Evolutionary conservation across 305 asterid genomes (phyloP), one percentile per base, ranked within the genome.

Genomic region (Galium porrigens): DNA sequence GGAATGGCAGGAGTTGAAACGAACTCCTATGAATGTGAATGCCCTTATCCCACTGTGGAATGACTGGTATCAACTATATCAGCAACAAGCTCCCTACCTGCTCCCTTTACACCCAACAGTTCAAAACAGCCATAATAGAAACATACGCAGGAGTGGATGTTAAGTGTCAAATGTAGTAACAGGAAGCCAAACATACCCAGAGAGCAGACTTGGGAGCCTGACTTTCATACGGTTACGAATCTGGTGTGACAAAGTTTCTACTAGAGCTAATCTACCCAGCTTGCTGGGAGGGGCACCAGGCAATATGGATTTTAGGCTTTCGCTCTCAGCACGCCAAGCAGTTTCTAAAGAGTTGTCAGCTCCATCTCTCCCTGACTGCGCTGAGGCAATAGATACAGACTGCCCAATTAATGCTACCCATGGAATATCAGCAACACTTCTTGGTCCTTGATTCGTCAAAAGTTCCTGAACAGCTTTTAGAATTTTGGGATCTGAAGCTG

Each of bases 331-430:
- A 66, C 86, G 80, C 99, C 99, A 94, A 67, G 99, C 97, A 74
- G 95, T 83, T 82, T 94, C 97, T 77, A 94, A 73, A 11, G 99
- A 94, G 81, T 86, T 89, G 66, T 94, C 99, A 68, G 86, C 73
- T 52, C 97, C 95, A 78, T 41, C 83, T 58, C 79, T 84, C 66
- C 99, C 95, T 56, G 99, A 81, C 75, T 89, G 99, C 49, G 96
- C 82, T 78, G 99, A 86, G 66, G 99, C 95, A 68, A 94, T 89
- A 60, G 99, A 64, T 48, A 90, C 97, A 0, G 99, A 90, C 69
- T 94, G 99, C 52, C 99, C 99, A 79, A 94, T 94, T 83, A 94
- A 81, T 76, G 92, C 99, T 70, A 94, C 99, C 97, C 97, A 94
- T 1, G 97, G 94, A 72, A 94, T 87, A 74, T 94, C 99, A 66